Evolutionary conservation across 148 eudicot species (phyloP).

Genomic region (Fagopyrum tataricum): DNA sequence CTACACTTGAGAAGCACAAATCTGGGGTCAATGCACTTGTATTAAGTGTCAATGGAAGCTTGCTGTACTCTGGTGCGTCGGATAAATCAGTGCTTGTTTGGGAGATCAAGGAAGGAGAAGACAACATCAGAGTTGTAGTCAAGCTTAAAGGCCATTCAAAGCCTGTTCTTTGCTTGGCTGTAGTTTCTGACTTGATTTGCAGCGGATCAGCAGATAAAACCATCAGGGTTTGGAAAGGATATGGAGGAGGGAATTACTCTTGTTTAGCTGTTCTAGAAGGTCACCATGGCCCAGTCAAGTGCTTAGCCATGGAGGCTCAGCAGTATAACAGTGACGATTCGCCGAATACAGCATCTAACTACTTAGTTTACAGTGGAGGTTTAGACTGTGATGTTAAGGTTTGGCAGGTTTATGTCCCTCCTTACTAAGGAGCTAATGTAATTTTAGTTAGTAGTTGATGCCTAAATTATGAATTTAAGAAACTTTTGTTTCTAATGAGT

Average conservation of each 20-base stretch:
- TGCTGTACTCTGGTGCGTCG: constrained; percentile 72
- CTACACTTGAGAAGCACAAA: constrained; percentile 49
- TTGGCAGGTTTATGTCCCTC: constrained; percentile 61
- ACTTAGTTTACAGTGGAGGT: constrained; percentile 66
- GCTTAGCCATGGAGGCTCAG: constrained; percentile 41
- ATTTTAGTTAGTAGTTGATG: neutral
- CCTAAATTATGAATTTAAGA: neutral
- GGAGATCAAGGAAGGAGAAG: constrained; percentile 35
- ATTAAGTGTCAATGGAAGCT: constrained; percentile 42
- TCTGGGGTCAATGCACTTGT: constrained; percentile 81
- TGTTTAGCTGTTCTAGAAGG: constrained; percentile 74
- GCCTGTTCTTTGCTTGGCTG: constrained; percentile 58
- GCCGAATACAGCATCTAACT: constrained; percentile 26
- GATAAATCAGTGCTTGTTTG: constrained; percentile 64
- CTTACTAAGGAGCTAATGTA: neutral
- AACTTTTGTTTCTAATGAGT: neutral
- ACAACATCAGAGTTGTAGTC: constrained; percentile 37
- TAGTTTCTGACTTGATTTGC: constrained; percentile 37
- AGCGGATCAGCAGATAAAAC: constrained; percentile 90
- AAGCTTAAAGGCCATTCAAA: constrained; percentile 62
- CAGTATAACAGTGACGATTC: constrained; percentile 22
- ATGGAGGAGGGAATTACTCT: constrained; percentile 34
- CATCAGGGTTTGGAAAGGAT: constrained; percentile 69
- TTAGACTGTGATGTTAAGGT: constrained; percentile 78
- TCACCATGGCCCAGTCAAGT: constrained; percentile 76